A percentile compares a stretch with the other conserved stretches of the same genome.
These are phyloP conservation scores for Jaenimonas drosophilae DNA, from an alignment of 208 protist genomes.

Conservation along the genomic window DNA sequence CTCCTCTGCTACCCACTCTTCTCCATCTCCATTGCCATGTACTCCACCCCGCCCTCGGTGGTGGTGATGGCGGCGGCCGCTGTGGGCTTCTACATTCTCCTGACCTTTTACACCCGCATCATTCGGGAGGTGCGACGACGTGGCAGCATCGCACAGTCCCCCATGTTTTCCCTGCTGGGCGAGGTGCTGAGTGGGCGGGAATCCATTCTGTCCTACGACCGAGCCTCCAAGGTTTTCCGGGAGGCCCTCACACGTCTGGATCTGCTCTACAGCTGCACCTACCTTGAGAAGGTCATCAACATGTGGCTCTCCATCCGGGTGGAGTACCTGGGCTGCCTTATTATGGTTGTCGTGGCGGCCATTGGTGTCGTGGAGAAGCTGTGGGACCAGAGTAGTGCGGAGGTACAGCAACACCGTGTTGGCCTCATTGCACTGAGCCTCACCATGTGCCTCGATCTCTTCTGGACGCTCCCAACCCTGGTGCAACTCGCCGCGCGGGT, in stretches of 20 bases:
- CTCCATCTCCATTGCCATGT: constrained; percentile 9
- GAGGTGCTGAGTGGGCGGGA: constrained; percentile 58
- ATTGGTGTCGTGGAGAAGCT: constrained; percentile 37
- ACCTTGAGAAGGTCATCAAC: constrained; percentile 35
- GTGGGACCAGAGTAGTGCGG: too few relatives aligned
- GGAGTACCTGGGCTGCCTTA: constrained; percentile 60
- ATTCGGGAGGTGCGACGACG: constrained; percentile 87
- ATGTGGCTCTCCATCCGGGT: constrained; percentile 86
- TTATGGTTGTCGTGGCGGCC: constrained; percentile 31
- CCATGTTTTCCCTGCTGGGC: constrained; percentile 86
- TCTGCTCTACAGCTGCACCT: constrained; percentile 25
- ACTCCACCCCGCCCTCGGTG: constrained; percentile 10
- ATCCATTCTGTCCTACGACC: background rate
- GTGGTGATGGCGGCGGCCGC: constrained; percentile 25
- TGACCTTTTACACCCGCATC: constrained; percentile 74
- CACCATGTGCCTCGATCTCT: constrained; percentile 47
- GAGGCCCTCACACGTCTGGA: constrained; percentile 31
- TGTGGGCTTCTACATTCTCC: constrained; percentile 57
- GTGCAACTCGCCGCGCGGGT: constrained; percentile 16
- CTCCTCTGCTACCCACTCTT: constrained; percentile 6
- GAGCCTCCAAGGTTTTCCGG: constrained; percentile 10
- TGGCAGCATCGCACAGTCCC: constrained; percentile 77
- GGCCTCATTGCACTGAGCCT: constrained; percentile 60
- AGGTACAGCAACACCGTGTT: too few relatives aligned
- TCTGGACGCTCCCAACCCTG: constrained; percentile 21